Conservation (phyloP, 164 flowering plant genomes). For the Nelumbo lutea region DNA sequence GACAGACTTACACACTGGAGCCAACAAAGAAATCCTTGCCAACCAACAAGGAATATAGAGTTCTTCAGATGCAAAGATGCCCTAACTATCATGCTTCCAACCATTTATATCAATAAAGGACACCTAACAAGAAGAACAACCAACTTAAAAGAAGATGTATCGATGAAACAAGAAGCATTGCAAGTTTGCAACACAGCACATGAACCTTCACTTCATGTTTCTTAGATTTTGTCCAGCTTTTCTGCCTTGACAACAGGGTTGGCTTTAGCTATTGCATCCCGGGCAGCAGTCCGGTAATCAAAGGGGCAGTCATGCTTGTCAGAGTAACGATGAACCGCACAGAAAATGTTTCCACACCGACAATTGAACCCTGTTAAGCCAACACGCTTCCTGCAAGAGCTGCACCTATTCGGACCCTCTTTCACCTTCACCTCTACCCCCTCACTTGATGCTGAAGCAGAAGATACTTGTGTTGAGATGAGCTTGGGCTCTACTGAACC, state of each 20-base stretch:
- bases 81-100: constrained; percentile 17
- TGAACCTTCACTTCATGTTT: constrained; percentile 9
- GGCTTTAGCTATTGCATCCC: constrained; percentile 48
- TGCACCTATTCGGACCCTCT: constrained; percentile 53
- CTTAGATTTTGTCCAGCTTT: constrained; percentile 49
- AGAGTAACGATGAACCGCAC: constrained; percentile 44
- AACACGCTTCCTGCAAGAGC: constrained; percentile 43
- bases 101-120: constrained; percentile 19
- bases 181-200: constrained; percentile 3
- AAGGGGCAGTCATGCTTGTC: constrained; percentile 53
- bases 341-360: constrained; percentile 47
- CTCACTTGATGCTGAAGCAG: constrained; percentile 19
- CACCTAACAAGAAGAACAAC: constrained; percentile 21
- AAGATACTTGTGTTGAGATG: constrained; percentile 14
- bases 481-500: constrained; percentile 21
- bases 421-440: constrained; percentile 23
- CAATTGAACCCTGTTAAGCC: constrained; percentile 57
- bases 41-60: constrained; percentile 22
- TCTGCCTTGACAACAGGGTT: constrained; percentile 54
- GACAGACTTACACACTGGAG: constrained; percentile 28
- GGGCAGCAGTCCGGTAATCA: constrained; percentile 42
- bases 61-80: constrained; percentile 15
- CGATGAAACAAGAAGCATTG: constrained; percentile 18
- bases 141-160: constrained; percentile 17
- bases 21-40: constrained; percentile 23